phyloP scores from a whole-genome alignment of 2,329 filamentous ascomycete genomes.

The Penicillium sp. region DNA sequence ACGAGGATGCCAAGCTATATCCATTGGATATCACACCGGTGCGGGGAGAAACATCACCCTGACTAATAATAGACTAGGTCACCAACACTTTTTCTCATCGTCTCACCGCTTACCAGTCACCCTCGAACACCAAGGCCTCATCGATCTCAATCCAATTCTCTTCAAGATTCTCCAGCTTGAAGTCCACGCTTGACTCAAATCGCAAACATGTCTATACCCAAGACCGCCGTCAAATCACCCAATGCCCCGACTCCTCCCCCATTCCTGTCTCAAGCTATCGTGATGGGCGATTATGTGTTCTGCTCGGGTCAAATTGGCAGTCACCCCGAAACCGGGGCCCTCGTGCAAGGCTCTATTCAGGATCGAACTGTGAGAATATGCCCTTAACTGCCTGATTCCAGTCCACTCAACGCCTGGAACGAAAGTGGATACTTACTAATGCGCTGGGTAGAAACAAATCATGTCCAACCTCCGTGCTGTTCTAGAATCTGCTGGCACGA shows the following conservation, averaged over 20 bases:
- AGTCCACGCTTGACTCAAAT: neutral
- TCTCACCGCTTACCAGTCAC: neutral
- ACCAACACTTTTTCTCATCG: neutral
- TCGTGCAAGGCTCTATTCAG: slow-evolving; percentile 60
- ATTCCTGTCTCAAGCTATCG: slow-evolving; percentile 60
- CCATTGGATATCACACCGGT: neutral
- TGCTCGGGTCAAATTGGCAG: slow-evolving; percentile 66
- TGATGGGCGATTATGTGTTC: slow-evolving; percentile 66
- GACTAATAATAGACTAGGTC: neutral
- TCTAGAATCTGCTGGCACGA: slow-evolving; percentile 62
- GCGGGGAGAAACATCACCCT: neutral
- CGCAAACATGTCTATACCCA: slow-evolving; percentile 16
- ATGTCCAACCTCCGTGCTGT: slow-evolving; percentile 60
- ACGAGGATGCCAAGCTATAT: neutral
- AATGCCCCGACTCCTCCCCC: slow-evolving; percentile 56
- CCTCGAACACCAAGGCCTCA: neutral
- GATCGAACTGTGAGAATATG: slow-evolving; percentile 53
- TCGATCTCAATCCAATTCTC: neutral
- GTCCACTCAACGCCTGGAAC: neutral
- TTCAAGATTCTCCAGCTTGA: neutral
- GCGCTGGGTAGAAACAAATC: slow-evolving; percentile 51
- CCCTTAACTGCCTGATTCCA: neutral
- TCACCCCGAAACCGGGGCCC: slow-evolving; percentile 55
- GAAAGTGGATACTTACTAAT: neutral
- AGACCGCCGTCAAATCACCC: slow-evolving; percentile 42